phyloP scores from a whole-genome alignment of 805 yeast species.

The Spathaspora girioi region DNA sequence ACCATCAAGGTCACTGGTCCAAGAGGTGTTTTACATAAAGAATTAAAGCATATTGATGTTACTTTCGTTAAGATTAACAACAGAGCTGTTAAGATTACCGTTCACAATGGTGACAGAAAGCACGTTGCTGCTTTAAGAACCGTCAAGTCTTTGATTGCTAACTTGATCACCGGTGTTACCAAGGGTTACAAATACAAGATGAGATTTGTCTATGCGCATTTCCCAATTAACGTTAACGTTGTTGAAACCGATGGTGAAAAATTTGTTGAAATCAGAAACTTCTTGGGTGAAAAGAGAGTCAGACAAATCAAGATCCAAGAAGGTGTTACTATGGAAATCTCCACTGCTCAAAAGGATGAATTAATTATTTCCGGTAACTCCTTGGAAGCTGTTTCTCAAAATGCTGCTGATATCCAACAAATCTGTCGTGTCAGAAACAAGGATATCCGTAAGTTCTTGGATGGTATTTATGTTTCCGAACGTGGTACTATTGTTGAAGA shows the following conservation, averaged over 20 bases:
- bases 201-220: constrained; percentile 99
- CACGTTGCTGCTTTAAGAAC: constrained; percentile 99
- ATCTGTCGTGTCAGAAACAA: constrained; percentile 98
- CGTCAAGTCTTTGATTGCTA: constrained; percentile 90
- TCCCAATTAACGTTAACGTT: constrained; percentile 98
- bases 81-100: constrained; percentile 79
- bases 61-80: constrained; percentile 78
- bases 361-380: constrained; percentile 91
- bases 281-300: constrained; percentile 98
- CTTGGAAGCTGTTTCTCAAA: constrained; percentile 94
- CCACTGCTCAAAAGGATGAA: constrained; percentile 91
- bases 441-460: constrained; percentile 99
- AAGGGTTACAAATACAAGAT: constrained; percentile 99
- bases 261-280: constrained; percentile 95
- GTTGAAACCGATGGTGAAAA: constrained; percentile 71
- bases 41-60: constrained; percentile 91
- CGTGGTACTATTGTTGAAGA: constrained; percentile 84
- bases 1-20: constrained; percentile 89
- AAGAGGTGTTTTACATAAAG: constrained; percentile 90
- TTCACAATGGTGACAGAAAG: constrained; percentile 99
- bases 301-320: constrained; percentile 82
- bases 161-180: constrained; percentile 98
- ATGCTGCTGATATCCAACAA: constrained; percentile 98
- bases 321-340: constrained; percentile 84
- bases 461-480: constrained; percentile 99